Percentiles rank a stretch among this genome's conserved stretches.
Evolutionary conservation across 2,329 filamentous ascomycete species (phyloP).

Genomic region (Alternaria incomplexa): DNA sequence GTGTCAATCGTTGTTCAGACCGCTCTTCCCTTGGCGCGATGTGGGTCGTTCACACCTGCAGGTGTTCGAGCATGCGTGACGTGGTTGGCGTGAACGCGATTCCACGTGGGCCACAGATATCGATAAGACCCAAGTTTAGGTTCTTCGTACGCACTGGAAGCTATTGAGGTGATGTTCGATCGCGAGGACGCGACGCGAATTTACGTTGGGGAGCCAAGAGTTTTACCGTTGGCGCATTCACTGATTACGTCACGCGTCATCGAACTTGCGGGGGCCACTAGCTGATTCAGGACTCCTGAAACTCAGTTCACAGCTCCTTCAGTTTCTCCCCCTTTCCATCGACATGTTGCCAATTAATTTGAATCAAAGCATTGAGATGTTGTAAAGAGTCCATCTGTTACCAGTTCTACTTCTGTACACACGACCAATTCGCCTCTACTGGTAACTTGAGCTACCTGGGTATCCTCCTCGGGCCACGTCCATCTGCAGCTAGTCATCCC

Average conservation of each 20-base stretch:
- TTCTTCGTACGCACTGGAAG: background rate
- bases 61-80: background rate
- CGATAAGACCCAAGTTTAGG: rapidly evolving
- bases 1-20: background rate
- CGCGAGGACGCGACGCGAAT: background rate
- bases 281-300: background rate
- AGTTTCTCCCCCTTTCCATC: background rate
- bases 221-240: background rate
- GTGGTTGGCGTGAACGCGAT: background rate
- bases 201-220: background rate
- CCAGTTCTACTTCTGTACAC: background rate
- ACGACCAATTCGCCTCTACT: background rate
- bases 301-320: background rate
- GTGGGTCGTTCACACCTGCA: background rate
- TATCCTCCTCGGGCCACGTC: background rate
- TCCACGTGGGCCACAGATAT: background rate
- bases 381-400: background rate
- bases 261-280: background rate
- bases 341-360: background rate
- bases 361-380: background rate
- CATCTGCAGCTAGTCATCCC: background rate
- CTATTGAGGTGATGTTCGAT: background rate
- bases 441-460: background rate
- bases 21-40: background rate
- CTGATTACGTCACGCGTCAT: background rate